Conservation (phyloP, 495 filamentous ascomycete genomes). For the Podospora tetraspora region DNA sequence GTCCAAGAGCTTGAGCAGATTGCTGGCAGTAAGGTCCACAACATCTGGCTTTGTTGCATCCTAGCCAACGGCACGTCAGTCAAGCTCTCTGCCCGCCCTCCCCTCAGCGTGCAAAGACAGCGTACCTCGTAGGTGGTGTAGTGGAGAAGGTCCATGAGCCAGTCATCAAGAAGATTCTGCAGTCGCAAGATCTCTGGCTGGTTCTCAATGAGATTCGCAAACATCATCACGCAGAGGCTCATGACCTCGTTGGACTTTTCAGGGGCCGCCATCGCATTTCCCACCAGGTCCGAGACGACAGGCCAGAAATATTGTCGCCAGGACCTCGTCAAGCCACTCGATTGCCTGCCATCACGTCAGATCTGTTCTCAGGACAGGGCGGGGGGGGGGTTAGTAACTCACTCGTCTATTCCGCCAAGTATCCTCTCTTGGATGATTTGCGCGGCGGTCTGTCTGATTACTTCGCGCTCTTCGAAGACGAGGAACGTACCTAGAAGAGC, state of each 20-base stretch:
- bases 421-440: slow-evolving; percentile 34
- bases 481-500: slow-evolving; percentile 36
- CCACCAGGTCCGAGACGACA: slow-evolving; percentile 39
- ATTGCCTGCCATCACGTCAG: neutral
- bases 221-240: slow-evolving; percentile 42
- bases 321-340: slow-evolving; percentile 24
- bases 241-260: slow-evolving; percentile 43
- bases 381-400: neutral
- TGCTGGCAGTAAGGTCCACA: slow-evolving; percentile 43
- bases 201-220: slow-evolving; percentile 46
- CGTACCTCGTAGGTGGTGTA: slow-evolving; percentile 33
- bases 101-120: no score
- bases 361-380: neutral
- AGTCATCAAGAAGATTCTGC: slow-evolving; percentile 18
- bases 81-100: no score
- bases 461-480: slow-evolving; percentile 36
- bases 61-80: slow-evolving; percentile 19
- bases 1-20: slow-evolving; percentile 37
- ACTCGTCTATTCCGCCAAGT: slow-evolving; percentile 1
- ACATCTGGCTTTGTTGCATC: slow-evolving; percentile 47
- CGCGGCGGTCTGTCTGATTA: slow-evolving; percentile 38
- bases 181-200: slow-evolving; percentile 49
- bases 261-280: slow-evolving; percentile 31
- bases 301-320: slow-evolving; percentile 48
- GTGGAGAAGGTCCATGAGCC: slow-evolving; percentile 20